Percentiles rank a stretch among this genome's conserved stretches.
Evolutionary conservation across 2,329 filamentous ascomycete species (phyloP).

Genomic region (Curvularia lunata): DNA sequence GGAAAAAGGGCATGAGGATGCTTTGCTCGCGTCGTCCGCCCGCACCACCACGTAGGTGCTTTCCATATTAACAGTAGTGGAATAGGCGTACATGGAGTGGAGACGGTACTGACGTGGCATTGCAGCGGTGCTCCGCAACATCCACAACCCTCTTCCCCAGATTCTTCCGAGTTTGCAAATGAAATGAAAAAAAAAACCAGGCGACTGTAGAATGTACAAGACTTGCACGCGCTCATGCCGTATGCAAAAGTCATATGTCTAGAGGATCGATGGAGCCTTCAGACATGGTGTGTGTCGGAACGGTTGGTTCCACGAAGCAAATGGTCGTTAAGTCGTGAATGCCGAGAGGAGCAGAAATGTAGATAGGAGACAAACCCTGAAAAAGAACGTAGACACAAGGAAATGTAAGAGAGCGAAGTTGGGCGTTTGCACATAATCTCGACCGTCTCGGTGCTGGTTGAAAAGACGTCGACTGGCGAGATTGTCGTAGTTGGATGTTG

Average conservation of each 20-base stretch:
- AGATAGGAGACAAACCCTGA: slow-evolving; percentile 40
- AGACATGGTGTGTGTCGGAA: slow-evolving; percentile 35
- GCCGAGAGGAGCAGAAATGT: slow-evolving; percentile 39
- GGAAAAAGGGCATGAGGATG: slow-evolving; percentile 11
- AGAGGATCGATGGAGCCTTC: slow-evolving; percentile 38
- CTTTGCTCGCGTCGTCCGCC: slow-evolving; percentile 23
- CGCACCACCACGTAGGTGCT: slow-evolving; percentile 25
- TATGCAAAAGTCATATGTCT: slow-evolving; percentile 49
- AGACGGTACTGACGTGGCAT: slow-evolving; percentile 25
- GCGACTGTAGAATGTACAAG: slow-evolving; percentile 45
- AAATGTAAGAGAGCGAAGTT: slow-evolving; percentile 30
- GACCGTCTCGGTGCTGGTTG: slow-evolving; percentile 42
- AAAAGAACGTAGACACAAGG: slow-evolving; percentile 43
- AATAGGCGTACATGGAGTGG: slow-evolving; percentile 18
- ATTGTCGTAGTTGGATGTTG: slow-evolving; percentile 42
- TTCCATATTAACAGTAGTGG: slow-evolving; percentile 19
- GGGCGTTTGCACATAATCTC: slow-evolving; percentile 9
- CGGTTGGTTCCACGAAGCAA: slow-evolving; percentile 31
- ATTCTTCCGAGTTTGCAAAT: slow-evolving; percentile 29
- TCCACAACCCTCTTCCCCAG: slow-evolving; percentile 8
- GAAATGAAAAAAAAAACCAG: slow-evolving; percentile 34
- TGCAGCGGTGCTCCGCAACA: slow-evolving; percentile 24
- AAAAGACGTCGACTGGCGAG: slow-evolving; percentile 63
- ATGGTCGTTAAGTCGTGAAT: slow-evolving; percentile 48
- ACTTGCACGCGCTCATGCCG: slow-evolving; percentile 44